Conservation (phyloP, 495 filamentous ascomycete species). For the Neurospora intermedia region DNA sequence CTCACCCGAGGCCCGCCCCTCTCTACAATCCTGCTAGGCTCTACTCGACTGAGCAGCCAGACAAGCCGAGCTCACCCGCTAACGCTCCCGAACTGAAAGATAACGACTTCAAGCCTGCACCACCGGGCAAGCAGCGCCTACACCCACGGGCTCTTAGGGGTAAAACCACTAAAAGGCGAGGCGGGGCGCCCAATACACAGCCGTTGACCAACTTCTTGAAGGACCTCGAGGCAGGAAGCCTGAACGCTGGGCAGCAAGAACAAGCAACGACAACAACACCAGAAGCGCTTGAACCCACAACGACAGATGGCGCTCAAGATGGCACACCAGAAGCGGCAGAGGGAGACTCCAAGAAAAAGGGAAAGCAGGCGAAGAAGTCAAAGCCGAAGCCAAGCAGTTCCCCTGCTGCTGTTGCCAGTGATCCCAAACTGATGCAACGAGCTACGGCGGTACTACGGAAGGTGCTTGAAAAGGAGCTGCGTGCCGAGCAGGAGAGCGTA, state of each 20-base stretch:
- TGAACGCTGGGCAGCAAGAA: background rate
- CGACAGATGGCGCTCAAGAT: background rate
- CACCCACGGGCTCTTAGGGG: background rate
- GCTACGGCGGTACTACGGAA: background rate
- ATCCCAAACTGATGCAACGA: background rate
- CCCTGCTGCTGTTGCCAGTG: background rate
- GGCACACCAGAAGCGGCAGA: background rate
- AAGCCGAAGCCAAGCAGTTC: slow-evolving; percentile 2
- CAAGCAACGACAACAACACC: background rate
- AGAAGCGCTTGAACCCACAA: background rate
- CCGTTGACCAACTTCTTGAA: background rate
- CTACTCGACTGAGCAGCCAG: background rate
- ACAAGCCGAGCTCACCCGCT: background rate
- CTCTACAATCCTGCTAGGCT: slow-evolving; percentile 3
- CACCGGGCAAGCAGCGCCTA: background rate
- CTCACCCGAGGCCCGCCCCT: background rate
- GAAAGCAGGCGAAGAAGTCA: slow-evolving; percentile 8
- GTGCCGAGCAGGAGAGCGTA: background rate
- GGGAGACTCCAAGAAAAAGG: slow-evolving; percentile 3
- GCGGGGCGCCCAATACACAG: background rate
- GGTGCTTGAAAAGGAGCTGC: background rate
- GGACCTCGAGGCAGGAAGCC: background rate
- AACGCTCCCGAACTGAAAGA: background rate
- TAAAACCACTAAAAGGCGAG: background rate
- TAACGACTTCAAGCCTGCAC: background rate